A percentile compares a stretch with the other conserved stretches of the same genome.
phyloP scores from a whole-genome alignment of 1,284 basidiomycete species.

The Apiotrichum domesticum region DNA sequence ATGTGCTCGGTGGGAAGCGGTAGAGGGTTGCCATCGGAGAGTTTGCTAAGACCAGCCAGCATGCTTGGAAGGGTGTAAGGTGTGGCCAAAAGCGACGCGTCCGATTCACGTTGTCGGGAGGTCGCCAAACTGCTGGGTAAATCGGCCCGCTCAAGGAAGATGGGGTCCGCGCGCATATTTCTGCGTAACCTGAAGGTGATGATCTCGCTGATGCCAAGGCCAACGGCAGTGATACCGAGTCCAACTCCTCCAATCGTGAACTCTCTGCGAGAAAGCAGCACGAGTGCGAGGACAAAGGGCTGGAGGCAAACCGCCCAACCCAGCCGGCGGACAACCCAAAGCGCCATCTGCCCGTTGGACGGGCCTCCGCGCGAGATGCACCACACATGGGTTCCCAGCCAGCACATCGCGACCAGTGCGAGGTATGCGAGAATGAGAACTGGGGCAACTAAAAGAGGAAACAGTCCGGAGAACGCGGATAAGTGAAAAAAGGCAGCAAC shows the following conservation, averaged over 20 bases:
- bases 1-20: constrained; percentile 35
- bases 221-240: constrained; percentile 53
- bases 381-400: constrained; percentile 67
- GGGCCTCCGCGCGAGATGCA: constrained; percentile 59
- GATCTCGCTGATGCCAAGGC: constrained; percentile 19
- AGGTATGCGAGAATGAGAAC: constrained; percentile 61
- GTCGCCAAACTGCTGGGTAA: constrained; percentile 4
- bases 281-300: constrained; percentile 64
- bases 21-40: constrained; percentile 3
- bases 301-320: constrained; percentile 53
- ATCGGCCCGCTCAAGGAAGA: constrained; percentile 8
- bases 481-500: constrained; percentile 65
- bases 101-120: neutral
- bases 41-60: constrained; percentile 4
- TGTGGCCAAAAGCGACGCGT: constrained; percentile 13
- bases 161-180: neutral
- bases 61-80: constrained; percentile 7
- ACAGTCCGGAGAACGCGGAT: constrained; percentile 61
- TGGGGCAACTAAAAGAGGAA: constrained; percentile 67
- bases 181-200: constrained; percentile 17
- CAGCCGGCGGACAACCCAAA: constrained; percentile 67
- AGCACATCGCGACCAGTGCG: constrained; percentile 65
- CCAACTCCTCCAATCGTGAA: constrained; percentile 67
- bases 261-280: constrained; percentile 59
- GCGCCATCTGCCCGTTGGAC: constrained; percentile 63